These are phyloP conservation scores for Chalciporus piperatoides DNA, from an alignment of 1,284 basidiomycete genomes.

Conservation along the genomic window DNA sequence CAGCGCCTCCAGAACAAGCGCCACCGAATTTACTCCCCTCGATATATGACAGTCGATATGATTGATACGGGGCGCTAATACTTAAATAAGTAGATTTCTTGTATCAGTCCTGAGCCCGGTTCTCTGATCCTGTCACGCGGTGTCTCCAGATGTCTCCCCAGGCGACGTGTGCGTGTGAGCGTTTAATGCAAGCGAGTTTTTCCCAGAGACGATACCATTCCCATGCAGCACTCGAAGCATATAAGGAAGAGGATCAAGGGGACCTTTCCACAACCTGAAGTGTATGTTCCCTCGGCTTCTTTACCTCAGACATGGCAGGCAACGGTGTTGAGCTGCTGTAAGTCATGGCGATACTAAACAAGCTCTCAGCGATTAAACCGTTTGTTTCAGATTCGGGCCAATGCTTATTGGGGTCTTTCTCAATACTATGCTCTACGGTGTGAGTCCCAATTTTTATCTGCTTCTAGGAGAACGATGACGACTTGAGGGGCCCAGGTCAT, in stretches of 20 bases:
- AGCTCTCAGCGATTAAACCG: not conserved
- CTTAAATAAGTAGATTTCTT: too few species aligned
- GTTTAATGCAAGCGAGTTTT: not conserved
- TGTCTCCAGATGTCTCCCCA: too few species aligned
- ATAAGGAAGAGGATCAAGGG: not conserved
- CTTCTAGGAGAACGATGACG: constrained; percentile 3
- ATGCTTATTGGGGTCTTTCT: constrained; percentile 44
- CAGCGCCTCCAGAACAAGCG: too few species aligned
- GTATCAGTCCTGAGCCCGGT: too few species aligned
- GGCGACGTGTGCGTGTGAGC: not conserved
- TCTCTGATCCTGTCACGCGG: too few species aligned
- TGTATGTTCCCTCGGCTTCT: not conserved
- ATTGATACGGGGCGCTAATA: too few species aligned
- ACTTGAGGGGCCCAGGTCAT: constrained; percentile 3
- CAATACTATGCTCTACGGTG: constrained; percentile 48
- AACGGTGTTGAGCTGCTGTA: not conserved
- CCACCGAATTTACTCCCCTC: too few species aligned
- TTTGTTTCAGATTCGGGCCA: constrained; percentile 38
- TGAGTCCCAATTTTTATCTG: constrained; percentile 18
- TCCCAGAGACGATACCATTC: too few species aligned
- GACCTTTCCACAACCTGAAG: not conserved
- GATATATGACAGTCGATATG: too few species aligned
- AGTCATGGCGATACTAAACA: not conserved
- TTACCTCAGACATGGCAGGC: not conserved
- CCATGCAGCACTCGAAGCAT: not conserved